Evolutionary conservation across 2,329 filamentous ascomycete species (phyloP).

Genomic region (Clarireedia hainanense): DNA sequence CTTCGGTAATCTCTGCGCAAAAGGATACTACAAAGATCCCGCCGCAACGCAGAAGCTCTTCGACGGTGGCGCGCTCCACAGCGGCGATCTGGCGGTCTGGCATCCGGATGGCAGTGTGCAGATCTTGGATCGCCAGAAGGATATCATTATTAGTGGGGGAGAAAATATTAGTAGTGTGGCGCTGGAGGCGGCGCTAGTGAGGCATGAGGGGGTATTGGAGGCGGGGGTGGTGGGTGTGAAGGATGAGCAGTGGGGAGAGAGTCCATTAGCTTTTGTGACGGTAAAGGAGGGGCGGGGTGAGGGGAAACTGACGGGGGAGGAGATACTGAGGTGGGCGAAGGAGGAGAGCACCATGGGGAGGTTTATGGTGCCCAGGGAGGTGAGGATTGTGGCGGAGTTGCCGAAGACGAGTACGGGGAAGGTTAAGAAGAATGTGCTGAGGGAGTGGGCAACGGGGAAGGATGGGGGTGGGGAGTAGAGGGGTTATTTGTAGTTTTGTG

Average conservation of each 20-base stretch:
- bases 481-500: too few species aligned
- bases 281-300: slow-evolving; percentile 54
- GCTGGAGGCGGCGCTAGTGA: slow-evolving; percentile 79
- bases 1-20: slow-evolving; percentile 82
- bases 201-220: slow-evolving; percentile 84
- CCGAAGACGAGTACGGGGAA: slow-evolving; percentile 98
- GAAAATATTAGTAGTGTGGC: slow-evolving; percentile 96
- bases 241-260: slow-evolving; percentile 89
- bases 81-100: slow-evolving; percentile 88
- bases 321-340: slow-evolving; percentile 81
- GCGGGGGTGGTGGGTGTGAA: slow-evolving; percentile 82
- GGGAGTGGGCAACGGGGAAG: slow-evolving; percentile 41
- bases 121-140: slow-evolving; percentile 89
- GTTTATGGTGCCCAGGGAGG: slow-evolving; percentile 75
- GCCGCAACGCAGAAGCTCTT: slow-evolving; percentile 84
- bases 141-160: slow-evolving; percentile 95
- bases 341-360: slow-evolving; percentile 69
- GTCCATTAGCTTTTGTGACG: slow-evolving; percentile 91
- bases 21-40: slow-evolving; percentile 85
- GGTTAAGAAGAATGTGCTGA: slow-evolving; percentile 86
- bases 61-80: slow-evolving; percentile 77
- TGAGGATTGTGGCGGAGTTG: slow-evolving; percentile 75
- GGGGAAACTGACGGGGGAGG: slow-evolving; percentile 54
- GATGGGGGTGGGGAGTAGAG: neutral
- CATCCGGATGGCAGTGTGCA: slow-evolving; percentile 85